Evolutionary conservation across 495 filamentous ascomycete genomes (phyloP), one percentile per base, ranked within the genome.

Genomic region (Penicillium angulare): DNA sequence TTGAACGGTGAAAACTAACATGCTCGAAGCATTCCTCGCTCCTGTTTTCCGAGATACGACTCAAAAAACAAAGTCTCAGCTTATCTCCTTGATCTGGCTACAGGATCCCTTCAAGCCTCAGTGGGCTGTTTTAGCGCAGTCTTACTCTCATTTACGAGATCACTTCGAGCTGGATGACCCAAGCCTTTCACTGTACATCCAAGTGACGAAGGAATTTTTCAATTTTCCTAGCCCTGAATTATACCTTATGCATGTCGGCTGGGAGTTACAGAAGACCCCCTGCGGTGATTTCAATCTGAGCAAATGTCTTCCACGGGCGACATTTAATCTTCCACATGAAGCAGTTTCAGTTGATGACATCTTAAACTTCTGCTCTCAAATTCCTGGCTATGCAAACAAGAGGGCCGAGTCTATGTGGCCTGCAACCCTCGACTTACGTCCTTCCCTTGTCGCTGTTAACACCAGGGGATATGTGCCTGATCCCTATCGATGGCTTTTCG

Each of bases 141-240:
- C 74, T 12, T 80, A 75, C 57, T 76, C 77, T 29, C 52, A 57
- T n/a, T 65, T 81, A 39, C 77, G 79, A 29, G 76, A 80, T 48
- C 41, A 69, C 27, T 72, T 72, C 45, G 68, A 67, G 40, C 40
- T 59, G 6, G 55, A 65, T 24, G 67, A 66, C 6, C 18, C 20
- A 3, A 34, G 24, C 1, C 42, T 56, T 9, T n/a, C 34, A 12
- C 24, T n/a, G 0, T 56, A 50, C 21, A 40, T 47, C 38, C 10
- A 18, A 6, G 0, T 23, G 3, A 42, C 22, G 6, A 42, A 26
- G 20, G 9, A 12, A 4, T 24, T 42, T 7, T 23, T 42, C 39
- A 42, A 42, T 9, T 24, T 42, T 24, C 39, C 39, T 3, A 13
- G 2, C 4, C 39, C 39, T 7, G 12, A 16, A 12, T 6, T 12